These are phyloP conservation scores for Kodamaea kakaduensis DNA, from an alignment of 805 yeast species.

Conservation along the genomic window DNA sequence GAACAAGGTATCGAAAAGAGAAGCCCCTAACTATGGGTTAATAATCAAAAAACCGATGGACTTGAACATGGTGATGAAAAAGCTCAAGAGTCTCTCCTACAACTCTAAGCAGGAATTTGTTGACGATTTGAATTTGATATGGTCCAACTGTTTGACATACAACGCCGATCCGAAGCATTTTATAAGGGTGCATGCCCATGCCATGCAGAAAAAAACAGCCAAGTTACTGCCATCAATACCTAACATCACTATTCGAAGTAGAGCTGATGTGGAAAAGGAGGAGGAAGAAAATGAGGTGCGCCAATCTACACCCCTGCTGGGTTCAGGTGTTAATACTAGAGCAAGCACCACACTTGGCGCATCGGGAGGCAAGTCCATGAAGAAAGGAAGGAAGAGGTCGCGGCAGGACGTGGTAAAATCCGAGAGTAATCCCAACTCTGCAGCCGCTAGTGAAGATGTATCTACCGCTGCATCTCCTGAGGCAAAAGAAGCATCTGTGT, in stretches of 20 bases:
- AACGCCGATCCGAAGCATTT: conserved; percentile 95
- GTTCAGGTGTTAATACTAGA: conserved; percentile 4
- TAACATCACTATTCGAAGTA: conserved; percentile 70
- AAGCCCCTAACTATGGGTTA: conserved; percentile 93
- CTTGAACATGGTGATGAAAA: conserved; percentile 87
- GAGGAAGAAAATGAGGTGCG: conserved; percentile 36
- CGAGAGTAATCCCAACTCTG: conserved; percentile 18
- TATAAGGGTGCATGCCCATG: conserved; percentile 84
- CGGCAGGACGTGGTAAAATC: conserved; percentile 32
- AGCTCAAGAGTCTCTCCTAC: conserved; percentile 77
- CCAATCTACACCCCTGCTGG: conserved; percentile 20
- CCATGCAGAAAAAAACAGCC: conserved; percentile 89
- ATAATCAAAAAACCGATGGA: conserved; percentile 96
- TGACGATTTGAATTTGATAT: conserved; percentile 90
- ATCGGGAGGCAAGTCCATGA: conserved; percentile 34
- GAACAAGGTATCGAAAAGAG: conserved; percentile 94
- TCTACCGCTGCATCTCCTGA: conserved; percentile 14
- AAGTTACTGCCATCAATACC: conserved; percentile 82
- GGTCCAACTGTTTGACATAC: conserved; percentile 91
- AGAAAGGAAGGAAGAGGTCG: conserved; percentile 40
- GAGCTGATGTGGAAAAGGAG: conserved; percentile 69
- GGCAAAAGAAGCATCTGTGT: conserved; percentile 6
- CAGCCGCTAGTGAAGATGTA: conserved; percentile 6
- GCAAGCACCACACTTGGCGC: conserved; percentile 12
- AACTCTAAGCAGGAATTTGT: conserved; percentile 83